These are phyloP conservation scores for Macrolepiota albuminosa DNA, from an alignment of 768 basidiomycete genomes.

Conservation along the genomic window DNA sequence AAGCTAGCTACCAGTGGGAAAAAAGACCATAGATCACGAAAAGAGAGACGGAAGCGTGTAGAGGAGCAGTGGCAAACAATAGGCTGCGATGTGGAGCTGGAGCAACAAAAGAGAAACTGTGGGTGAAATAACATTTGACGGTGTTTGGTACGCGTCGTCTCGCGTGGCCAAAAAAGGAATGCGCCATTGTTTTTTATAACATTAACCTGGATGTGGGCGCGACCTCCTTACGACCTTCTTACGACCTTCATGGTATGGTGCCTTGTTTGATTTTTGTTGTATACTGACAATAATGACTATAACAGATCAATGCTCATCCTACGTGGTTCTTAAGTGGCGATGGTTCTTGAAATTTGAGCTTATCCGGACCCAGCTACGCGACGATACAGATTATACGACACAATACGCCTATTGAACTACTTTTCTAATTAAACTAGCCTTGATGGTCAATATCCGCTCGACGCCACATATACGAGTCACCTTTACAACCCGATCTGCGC, in stretches of 20 bases:
- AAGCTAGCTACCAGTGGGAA: background rate
- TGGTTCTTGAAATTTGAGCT: background rate
- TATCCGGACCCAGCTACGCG: background rate
- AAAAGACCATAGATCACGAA: background rate
- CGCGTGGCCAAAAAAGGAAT: slow-evolving; percentile 14
- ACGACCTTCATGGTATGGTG: slow-evolving; percentile 8
- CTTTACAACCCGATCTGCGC: slow-evolving; percentile 1
- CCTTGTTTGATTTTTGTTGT: slow-evolving; percentile 5
- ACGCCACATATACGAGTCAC: slow-evolving; percentile 4
- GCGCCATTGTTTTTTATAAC: slow-evolving; percentile 10
- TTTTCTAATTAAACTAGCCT: background rate
- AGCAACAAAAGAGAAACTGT: background rate
- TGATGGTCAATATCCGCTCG: background rate
- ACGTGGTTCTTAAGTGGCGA: background rate
- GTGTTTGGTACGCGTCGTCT: slow-evolving; percentile 18
- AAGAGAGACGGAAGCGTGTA: background rate
- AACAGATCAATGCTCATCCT: slow-evolving; percentile 5
- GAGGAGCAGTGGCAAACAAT: background rate
- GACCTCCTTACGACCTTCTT: background rate
- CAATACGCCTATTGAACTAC: background rate
- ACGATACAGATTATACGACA: slow-evolving; percentile 1
- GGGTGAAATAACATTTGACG: slow-evolving; percentile 9
- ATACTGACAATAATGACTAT: background rate
- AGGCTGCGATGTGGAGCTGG: background rate
- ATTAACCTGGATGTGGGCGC: slow-evolving; percentile 6